phyloP scores from a whole-genome alignment of 2,329 filamentous ascomycete genomes.

The Apiospora malaysiana region DNA sequence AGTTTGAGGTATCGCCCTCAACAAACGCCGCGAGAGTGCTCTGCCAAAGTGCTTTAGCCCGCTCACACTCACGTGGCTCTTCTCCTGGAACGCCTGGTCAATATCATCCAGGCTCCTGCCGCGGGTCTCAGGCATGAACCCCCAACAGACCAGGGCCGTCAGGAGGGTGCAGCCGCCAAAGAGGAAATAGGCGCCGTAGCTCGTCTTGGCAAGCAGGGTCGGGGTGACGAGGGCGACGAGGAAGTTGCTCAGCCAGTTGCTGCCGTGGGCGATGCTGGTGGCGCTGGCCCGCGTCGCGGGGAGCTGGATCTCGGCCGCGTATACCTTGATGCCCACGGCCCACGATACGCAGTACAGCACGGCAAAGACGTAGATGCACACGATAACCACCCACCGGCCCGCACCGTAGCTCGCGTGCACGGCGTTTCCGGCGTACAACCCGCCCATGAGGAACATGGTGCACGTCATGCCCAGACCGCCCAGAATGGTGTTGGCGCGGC shows the following conservation, averaged over 20 bases:
- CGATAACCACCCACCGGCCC: constrained; percentile 57
- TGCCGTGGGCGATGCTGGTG: constrained; percentile 58
- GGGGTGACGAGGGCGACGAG: constrained; percentile 53
- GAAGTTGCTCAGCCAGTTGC: constrained; percentile 57
- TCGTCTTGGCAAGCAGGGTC: constrained; percentile 44
- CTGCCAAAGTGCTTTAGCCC: constrained; percentile 5
- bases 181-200: constrained; percentile 52
- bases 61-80: neutral
- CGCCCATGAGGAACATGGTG: constrained; percentile 59
- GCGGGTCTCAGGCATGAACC: constrained; percentile 51
- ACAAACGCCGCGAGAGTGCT: neutral
- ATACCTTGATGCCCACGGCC: constrained; percentile 60
- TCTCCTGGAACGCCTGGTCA: constrained; percentile 33
- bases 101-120: constrained; percentile 50
- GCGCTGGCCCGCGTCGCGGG: constrained; percentile 59
- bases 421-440: constrained; percentile 51
- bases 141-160: constrained; percentile 42
- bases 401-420: constrained; percentile 45
- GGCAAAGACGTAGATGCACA: constrained; percentile 57
- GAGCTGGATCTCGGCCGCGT: constrained; percentile 62
- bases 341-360: constrained; percentile 54
- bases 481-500: constrained; percentile 56
- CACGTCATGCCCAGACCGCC: constrained; percentile 56
- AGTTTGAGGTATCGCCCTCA: neutral
- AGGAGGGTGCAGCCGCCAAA: constrained; percentile 48